Base-by-base conservation (phyloP, 768 basidiomycete genomes). In the Boletus patriciae region DNA sequence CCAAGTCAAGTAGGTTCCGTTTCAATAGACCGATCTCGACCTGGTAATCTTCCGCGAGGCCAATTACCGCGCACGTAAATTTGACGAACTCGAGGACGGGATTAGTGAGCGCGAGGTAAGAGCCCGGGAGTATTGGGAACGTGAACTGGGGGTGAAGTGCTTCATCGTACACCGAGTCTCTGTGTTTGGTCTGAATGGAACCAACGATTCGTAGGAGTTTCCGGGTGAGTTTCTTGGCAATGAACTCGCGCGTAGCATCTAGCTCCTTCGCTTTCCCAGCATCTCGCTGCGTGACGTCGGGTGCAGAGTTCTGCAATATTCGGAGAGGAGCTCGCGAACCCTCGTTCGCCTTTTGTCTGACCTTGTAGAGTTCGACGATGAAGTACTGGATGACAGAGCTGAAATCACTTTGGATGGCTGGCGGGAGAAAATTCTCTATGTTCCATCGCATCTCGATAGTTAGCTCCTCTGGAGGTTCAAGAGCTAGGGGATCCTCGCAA, bases 41-140 rank as follows among this genome's bases (percentile, higher is more conserved):
- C 25, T 83, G 81, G 61, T 87, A 86, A n/a, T 95, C 91, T 64
- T 80, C 85, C 13, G 89, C 85, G 16, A 98, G 80, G 0, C 77
- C 79, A 64, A 96, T 87, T 1, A 90, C 83, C 3, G 93, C 93
- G 63, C 91, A 94, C 6, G 82, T 73, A 58, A 86, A 89, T 71
- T 98, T 99, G 76, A 92, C 77, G 58, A 96, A 87, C 71, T 99
- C 95, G 23, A 98, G 84, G 0, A 85, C 74, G 0, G 95, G 91
- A 62, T 95, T 91, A 2, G 80, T 84, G 55, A 92, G 74, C 41
- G 84, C 81, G 16, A 94, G 82, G 67, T 94, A 81, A 3, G 92
- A 87, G 13, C 97, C 97, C 2, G 96, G 94, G 12, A 93, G 83
- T 34, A 87, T 64, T 0, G 96, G 96, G 73, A 99, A 99, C 1